Evolutionary conservation across 441 rosid species (phyloP), one percentile per base, ranked within the genome.

Genomic region (Heliophila coronopifolia): DNA sequence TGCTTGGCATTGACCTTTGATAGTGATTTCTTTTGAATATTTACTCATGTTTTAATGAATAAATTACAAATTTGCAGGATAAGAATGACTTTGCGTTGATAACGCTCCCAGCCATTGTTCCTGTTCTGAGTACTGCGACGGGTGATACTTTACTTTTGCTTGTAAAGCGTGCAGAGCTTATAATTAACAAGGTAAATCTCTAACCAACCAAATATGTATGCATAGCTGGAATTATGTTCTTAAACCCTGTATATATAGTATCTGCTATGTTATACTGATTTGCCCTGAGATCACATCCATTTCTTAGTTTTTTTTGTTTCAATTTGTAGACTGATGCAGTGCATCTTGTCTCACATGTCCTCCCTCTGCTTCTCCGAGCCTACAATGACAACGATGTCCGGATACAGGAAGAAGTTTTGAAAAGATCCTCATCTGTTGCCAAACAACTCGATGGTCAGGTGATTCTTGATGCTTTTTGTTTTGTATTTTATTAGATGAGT

Each of bases 361-460:
- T 91, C 59, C 98, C 96, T 13, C 65, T 84, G 75, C 70, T 91
- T 64, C 84, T 84, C 65, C 90, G 84, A 70, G 88, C 93, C 64
- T 91, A 80, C 72, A 93, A 77, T 14, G 98, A 91, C 42, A 77
- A 62, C 58, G 96, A 91, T 83, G 84, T 86, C 59, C 88, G 91
- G 43, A 79, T 81, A 69, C 95, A 87, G 74, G 98, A 86, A 70
- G 93, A 83, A 70, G 88, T 77, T 69, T 51, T 87, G 71, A 87
- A 71, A 69, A 91, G 79, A 69, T 80, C 98, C 45, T 64, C 69
- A 25, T 40, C 70, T 45, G 83, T 91, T 73, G 84, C 91, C 20
- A 87, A 75, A 70, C 90, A 87, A 65, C 84, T 91, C 38, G 98
- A 91, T 74, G 49, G 58, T 54, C 91, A 76, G 98, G 98, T 86